Percentiles rank a stretch among this genome's conserved stretches.
Evolutionary conservation across 2,329 filamentous ascomycete species (phyloP).

Genomic region (Aureobasidium sp.): DNA sequence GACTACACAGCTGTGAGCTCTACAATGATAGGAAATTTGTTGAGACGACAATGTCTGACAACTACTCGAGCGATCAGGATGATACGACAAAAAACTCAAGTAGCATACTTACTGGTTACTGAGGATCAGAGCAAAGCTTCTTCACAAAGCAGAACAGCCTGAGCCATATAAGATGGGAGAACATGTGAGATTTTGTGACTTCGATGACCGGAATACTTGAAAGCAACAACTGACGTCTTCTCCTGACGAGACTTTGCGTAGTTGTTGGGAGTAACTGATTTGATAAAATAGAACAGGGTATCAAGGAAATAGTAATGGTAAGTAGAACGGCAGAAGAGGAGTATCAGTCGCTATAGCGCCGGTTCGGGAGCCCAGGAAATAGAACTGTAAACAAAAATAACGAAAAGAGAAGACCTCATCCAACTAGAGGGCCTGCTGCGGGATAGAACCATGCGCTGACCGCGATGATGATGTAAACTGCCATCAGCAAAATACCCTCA

Average conservation of each 20-base stretch:
- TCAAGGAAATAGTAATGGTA: slow-evolving; percentile 5
- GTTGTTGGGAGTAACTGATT: neutral
- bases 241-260: too few relatives aligned
- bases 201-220: neutral
- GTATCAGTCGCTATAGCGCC: neutral
- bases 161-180: neutral
- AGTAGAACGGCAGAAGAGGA: neutral
- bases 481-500: slow-evolving; percentile 67
- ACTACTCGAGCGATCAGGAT: too few relatives aligned
- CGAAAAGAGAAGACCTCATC: neutral
- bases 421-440: slow-evolving; percentile 21
- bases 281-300: neutral
- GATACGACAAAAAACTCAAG: neutral
- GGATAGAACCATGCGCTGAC: slow-evolving; percentile 61
- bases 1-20: too few relatives aligned
- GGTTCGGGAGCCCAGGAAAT: neutral
- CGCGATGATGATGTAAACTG: slow-evolving; percentile 68
- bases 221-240: neutral
- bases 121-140: neutral
- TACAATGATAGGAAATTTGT: too few relatives aligned
- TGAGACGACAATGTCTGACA: too few relatives aligned
- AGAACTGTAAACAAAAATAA: neutral
- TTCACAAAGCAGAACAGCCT: neutral
- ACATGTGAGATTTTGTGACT: neutral
- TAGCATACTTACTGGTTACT: neutral